phyloP scores from a whole-genome alignment of 164 flowering plant species.

The Cinnamomum micranthum region DNA sequence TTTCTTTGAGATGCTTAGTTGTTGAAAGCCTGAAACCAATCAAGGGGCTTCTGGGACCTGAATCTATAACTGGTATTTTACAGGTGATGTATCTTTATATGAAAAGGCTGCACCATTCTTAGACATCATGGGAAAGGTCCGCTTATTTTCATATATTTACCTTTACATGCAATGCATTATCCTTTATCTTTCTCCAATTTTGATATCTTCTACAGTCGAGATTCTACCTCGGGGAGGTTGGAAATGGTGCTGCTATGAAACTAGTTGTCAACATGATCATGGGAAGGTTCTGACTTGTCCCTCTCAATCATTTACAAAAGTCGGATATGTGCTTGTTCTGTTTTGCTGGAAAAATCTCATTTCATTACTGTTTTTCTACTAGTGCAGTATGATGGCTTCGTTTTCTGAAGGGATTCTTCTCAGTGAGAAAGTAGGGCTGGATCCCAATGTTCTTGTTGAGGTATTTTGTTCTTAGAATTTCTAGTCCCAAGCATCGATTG shows the following conservation, averaged over 20 bases:
- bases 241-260: conserved; percentile 99
- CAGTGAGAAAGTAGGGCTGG: conserved; percentile 80
- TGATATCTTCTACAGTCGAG: conserved; percentile 53
- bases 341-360: neutral
- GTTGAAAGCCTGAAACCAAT: neutral
- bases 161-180: neutral
- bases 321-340: neutral
- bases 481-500: neutral
- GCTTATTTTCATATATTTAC: neutral
- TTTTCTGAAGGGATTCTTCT: conserved; percentile 93
- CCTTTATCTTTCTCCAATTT: neutral
- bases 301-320: neutral
- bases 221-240: conserved; percentile 89
- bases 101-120: conserved; percentile 60
- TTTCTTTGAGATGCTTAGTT: neutral
- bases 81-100: conserved; percentile 78
- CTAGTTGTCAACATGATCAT: conserved; percentile 97
- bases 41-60: conserved; percentile 12
- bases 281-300: conserved; percentile 66
- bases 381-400: conserved; percentile 92
- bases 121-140: conserved; percentile 97
- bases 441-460: conserved; percentile 76
- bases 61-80: conserved; percentile 23
- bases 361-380: neutral
- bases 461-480: conserved; percentile 23